Evolutionary conservation across 371 early-diverging fungal species (phyloP).

Genomic region (Funneliformis caledonium): DNA sequence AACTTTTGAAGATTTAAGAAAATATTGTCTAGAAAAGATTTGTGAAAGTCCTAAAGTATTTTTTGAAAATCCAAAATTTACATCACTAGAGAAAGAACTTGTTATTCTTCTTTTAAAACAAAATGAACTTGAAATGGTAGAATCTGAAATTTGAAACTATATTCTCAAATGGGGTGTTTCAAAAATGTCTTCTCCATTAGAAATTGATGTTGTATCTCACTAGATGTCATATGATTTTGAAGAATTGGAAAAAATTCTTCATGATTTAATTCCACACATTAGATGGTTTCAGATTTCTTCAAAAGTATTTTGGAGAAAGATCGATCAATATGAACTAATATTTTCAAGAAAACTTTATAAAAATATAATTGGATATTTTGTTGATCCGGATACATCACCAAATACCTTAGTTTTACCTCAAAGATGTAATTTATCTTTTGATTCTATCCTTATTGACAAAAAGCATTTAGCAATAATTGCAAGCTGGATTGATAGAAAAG

Average conservation of each 20-base stretch:
- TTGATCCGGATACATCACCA: too few species aligned
- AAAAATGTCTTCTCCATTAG: background rate
- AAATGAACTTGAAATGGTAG: conserved; percentile 7
- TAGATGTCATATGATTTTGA: background rate
- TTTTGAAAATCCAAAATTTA: background rate
- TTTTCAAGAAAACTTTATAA: background rate
- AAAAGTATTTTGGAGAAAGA: background rate
- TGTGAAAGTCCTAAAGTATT: background rate
- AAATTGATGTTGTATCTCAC: background rate
- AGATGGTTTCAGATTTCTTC: conserved; percentile 4
- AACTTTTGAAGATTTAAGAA: background rate
- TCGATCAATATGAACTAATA: background rate
- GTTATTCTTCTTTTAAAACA: background rate
- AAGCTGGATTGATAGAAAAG: conserved; percentile 21
- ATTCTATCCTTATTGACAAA: background rate
- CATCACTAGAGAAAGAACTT: background rate
- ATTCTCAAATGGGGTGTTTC: conserved; percentile 3
- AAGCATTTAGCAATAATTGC: background rate
- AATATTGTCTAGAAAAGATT: background rate
- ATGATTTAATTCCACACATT: background rate
- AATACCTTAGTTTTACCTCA: too few species aligned
- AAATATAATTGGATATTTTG: too few species aligned
- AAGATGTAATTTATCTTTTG: background rate
- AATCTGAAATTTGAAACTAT: background rate
- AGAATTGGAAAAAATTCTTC: background rate